Conservation (phyloP, 768 basidiomycete genomes). For the Leucocoprinus sp. region DNA sequence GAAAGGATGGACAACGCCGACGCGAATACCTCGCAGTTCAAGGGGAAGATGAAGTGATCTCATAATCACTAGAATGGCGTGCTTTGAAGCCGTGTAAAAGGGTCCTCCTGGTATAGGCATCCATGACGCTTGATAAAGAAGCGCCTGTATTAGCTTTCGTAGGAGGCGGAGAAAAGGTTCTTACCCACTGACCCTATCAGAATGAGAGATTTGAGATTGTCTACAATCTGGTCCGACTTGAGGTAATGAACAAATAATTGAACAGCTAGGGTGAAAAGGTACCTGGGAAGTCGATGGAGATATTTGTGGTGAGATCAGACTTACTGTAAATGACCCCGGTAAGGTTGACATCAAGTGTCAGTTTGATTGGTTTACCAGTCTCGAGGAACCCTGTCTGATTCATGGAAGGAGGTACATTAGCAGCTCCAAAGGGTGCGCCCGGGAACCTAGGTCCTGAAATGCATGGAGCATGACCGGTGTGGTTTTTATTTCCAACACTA, state of each 20-base stretch:
- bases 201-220: slow-evolving; percentile 40
- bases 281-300: neutral
- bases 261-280: slow-evolving; percentile 26
- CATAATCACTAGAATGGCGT: slow-evolving; percentile 46
- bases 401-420: no score
- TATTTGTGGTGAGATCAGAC: slow-evolving; percentile 13
- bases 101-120: slow-evolving; percentile 32
- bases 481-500: no score
- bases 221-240: slow-evolving; percentile 23
- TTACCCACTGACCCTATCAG: slow-evolving; percentile 49
- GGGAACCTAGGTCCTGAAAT: no score
- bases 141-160: no score
- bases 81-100: slow-evolving; percentile 47
- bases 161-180: slow-evolving; percentile 1
- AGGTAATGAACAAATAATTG: slow-evolving; percentile 47
- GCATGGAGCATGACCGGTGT: no score
- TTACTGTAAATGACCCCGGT: slow-evolving; percentile 40
- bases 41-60: slow-evolving; percentile 33
- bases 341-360: slow-evolving; percentile 44
- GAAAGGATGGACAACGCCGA: slow-evolving; percentile 43
- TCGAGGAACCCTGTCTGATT: no score
- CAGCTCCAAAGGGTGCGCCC: no score
- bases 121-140: slow-evolving; percentile 43
- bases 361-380: slow-evolving; percentile 33
- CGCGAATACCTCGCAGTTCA: slow-evolving; percentile 29